Evolutionary conservation across 306 rosid species (phyloP), one percentile per base, ranked within the genome.

Genomic region (Coriaria nepalensis): DNA sequence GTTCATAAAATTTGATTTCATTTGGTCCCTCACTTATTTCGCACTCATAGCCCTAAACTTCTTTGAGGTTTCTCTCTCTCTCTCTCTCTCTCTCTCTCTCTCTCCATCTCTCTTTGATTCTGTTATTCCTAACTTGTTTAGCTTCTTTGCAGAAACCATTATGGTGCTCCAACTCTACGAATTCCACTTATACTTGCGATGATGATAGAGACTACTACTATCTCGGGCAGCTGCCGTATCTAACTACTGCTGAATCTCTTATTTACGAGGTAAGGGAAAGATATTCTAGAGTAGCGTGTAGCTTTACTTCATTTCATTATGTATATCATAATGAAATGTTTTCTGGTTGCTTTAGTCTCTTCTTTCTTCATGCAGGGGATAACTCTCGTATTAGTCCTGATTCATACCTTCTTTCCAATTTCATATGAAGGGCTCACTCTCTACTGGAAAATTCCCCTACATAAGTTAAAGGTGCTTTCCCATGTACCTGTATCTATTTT

Each of bases 191-290:
- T 63, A 59, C 93, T 62, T 85, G 98, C n/a, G n/a, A n/a, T 60
- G 60, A 67, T 0, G 76, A 85, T 57, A 81, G 95, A 57, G 98
- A 79, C 33, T 79, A 81, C 81, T 90, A 50, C 75, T 90, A 49
- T 75, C 87, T 90, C 52, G 98, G 98, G 52, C 63, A 90, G 53
- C 68, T 90, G 73, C 98, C 98, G 2, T 90, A 85, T 69, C 73
- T 90, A 49, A 79, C 84, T 55, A 64, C 70, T 56, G 54, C 42
- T 10, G 94, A 77, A 61, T 75, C 81, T 57, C 72, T 85, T 62
- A 66, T 77, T 53, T 90, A 73, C 57, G 94, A 90, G 98, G 98
- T 81, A 74, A 73, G 69, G n/a, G n/a, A n/a, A n/a, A n/a, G n/a
- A n/a, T n/a, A n/a, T n/a, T n/a, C n/a, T n/a, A n/a, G n/a, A n/a